A percentile compares a stretch with the other conserved stretches of the same genome.
Evolutionary conservation across 2,329 filamentous ascomycete genomes (phyloP).

Genomic region (Cadophora gregata): DNA sequence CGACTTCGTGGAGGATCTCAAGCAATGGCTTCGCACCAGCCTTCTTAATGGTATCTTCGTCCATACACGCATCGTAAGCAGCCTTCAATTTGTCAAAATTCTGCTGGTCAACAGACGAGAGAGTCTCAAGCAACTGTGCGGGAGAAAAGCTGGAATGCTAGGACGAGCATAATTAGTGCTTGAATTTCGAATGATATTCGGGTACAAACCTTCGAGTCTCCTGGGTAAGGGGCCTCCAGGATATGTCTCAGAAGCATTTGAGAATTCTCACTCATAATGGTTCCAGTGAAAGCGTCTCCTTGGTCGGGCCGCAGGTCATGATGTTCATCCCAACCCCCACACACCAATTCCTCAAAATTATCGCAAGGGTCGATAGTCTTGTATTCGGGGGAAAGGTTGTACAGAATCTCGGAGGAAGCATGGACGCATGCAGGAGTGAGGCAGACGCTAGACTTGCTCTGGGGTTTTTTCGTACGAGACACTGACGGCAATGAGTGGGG

Average conservation of each 20-base stretch:
- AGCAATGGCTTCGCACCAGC: constrained; percentile 62
- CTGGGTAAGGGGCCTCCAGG: constrained; percentile 62
- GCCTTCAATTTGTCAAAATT: constrained; percentile 72
- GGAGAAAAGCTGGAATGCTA: constrained; percentile 58
- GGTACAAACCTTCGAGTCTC: constrained; percentile 45
- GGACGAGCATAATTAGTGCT: constrained; percentile 12
- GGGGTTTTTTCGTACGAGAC: constrained; percentile 26
- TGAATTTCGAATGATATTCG: neutral
- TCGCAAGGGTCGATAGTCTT: constrained; percentile 69
- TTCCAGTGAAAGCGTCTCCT: constrained; percentile 63
- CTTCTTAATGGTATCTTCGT: constrained; percentile 62
- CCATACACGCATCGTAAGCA: constrained; percentile 69
- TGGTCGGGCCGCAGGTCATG: constrained; percentile 72
- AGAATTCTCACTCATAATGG: constrained; percentile 65
- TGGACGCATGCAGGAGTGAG: constrained; percentile 66
- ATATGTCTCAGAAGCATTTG: constrained; percentile 66
- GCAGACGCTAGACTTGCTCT: constrained; percentile 49
- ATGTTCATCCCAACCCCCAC: constrained; percentile 67
- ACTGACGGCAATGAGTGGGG: constrained; percentile 23
- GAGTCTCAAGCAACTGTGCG: constrained; percentile 44
- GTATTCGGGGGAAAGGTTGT: constrained; percentile 67
- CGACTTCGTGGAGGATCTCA: constrained; percentile 59
- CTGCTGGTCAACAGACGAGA: constrained; percentile 56
- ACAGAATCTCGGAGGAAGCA: constrained; percentile 65
- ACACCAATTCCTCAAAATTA: constrained; percentile 72